Evolutionary conservation across 208 protist species (phyloP).

Genomic region (Trypanosoma rangeli): DNA sequence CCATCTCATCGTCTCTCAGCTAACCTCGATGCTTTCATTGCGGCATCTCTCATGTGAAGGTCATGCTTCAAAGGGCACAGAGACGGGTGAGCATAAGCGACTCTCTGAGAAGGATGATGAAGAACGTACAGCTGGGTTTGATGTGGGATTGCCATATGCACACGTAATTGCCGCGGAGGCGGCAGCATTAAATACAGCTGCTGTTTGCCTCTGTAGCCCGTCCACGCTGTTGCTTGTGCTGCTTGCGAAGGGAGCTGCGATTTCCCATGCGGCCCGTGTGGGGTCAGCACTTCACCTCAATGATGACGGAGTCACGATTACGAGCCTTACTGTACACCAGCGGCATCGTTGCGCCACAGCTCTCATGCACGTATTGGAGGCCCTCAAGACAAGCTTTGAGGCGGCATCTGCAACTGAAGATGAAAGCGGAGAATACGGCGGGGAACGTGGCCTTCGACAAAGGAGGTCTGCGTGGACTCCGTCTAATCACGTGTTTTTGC

Average conservation of each 20-base stretch:
- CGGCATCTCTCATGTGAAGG: slow-evolving; percentile 31
- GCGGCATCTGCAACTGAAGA: neutral
- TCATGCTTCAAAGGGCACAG: neutral
- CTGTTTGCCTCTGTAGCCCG: slow-evolving; percentile 25
- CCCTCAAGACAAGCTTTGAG: slow-evolving; percentile 21
- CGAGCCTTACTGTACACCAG: slow-evolving; percentile 28
- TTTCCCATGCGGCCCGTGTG: slow-evolving; percentile 41
- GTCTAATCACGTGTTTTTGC: slow-evolving; percentile 38
- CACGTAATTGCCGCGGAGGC: slow-evolving; percentile 57
- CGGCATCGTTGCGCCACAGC: slow-evolving; percentile 33
- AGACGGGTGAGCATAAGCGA: neutral
- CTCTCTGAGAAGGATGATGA: slow-evolving; percentile 27
- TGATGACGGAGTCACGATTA: slow-evolving; percentile 11
- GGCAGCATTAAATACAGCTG: slow-evolving; percentile 19
- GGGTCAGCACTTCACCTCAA: slow-evolving; percentile 10
- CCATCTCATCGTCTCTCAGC: slow-evolving; percentile 48
- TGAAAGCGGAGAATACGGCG: neutral
- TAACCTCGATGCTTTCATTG: slow-evolving; percentile 40
- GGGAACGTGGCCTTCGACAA: slow-evolving; percentile 1
- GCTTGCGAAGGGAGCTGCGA: slow-evolving; percentile 51
- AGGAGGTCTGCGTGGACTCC: slow-evolving; percentile 11
- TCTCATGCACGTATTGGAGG: slow-evolving; percentile 20
- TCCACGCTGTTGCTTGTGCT: slow-evolving; percentile 32
- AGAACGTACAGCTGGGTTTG: slow-evolving; percentile 32
- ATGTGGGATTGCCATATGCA: slow-evolving; percentile 63